Conservation (phyloP, 1,139 yeast genomes). For the Blastobotrys serpentis region DNA sequence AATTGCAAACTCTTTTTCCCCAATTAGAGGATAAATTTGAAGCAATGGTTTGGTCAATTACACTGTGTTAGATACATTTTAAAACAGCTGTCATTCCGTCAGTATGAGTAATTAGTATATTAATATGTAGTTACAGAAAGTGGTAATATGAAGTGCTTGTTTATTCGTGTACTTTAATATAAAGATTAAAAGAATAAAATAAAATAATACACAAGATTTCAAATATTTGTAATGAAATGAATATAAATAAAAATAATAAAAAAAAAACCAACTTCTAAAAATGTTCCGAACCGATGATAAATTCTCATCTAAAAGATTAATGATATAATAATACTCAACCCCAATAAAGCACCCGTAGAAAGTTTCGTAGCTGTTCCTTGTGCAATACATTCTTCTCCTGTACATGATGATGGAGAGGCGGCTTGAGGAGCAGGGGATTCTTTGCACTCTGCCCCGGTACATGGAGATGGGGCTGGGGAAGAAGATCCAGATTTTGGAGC, state of each 20-base stretch:
- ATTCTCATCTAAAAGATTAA: neutral
- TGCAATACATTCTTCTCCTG: neutral
- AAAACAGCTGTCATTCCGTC: too few species aligned
- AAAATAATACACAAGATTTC: constrained; percentile 3
- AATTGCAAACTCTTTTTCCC: too few species aligned
- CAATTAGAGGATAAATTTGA: too few species aligned
- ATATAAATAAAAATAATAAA: neutral
- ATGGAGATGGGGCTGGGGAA: neutral
- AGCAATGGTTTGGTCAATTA: too few species aligned
- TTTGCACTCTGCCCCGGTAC: neutral
- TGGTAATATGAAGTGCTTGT: too few species aligned
- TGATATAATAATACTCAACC: neutral
- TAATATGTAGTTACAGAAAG: too few species aligned
- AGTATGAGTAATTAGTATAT: too few species aligned
- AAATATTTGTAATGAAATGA: neutral
- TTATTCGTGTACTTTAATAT: too few species aligned
- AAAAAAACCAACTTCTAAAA: neutral
- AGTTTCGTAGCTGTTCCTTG: neutral
- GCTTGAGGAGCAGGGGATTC: constrained; percentile 8
- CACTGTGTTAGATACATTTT: too few species aligned
- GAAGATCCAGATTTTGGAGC: constrained; percentile 4
- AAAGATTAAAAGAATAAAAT: too few species aligned
- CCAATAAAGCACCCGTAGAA: neutral
- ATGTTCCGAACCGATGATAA: neutral
- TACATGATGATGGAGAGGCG: constrained; percentile 4